Evolutionary conservation across 139 green algal species (phyloP).

Genomic region (Choricystis sp.): DNA sequence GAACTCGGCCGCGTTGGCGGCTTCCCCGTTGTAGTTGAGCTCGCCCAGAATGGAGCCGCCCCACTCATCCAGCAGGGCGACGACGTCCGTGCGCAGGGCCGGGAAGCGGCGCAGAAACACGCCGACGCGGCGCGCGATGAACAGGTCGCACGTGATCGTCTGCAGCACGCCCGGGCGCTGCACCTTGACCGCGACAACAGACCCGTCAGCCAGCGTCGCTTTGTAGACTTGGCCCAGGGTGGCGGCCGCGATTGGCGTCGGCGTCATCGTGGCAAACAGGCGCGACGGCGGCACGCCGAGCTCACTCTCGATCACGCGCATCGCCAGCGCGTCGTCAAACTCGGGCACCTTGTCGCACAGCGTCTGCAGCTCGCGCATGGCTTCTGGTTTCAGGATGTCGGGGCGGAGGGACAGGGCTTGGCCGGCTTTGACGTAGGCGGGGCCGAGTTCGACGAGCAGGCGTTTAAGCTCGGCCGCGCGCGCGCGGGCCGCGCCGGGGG

Average conservation of each 20-base stretch:
- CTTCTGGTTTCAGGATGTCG: conserved; percentile 83
- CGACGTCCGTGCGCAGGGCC: conserved; percentile 55
- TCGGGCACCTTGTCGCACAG: conserved; percentile 96
- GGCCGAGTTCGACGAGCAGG: no score
- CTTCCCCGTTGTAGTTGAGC: conserved; percentile 93
- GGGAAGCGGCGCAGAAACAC: conserved; percentile 42
- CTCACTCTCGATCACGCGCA: conserved; percentile 57
- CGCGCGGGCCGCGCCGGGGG: no score
- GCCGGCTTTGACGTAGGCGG: conserved; percentile 98
- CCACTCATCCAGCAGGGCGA: conserved; percentile 96
- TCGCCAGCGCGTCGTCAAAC: conserved; percentile 62
- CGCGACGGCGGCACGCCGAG: conserved; percentile 53
- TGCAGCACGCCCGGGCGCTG: conserved; percentile 79
- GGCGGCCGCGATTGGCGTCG: conserved; percentile 76
- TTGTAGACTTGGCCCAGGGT: conserved; percentile 83
- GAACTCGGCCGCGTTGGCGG: conserved; percentile 68
- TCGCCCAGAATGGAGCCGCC: conserved; percentile 92
- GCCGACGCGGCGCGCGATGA: conserved; percentile 61
- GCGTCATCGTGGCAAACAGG: conserved; percentile 25
- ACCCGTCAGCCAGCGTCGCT: conserved; percentile 49
- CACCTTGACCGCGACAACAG: conserved; percentile 90
- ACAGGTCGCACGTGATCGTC: conserved; percentile 77
- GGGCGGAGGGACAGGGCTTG: conserved; percentile 90
- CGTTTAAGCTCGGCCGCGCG: no score
- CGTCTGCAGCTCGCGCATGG: conserved; percentile 98